These are phyloP conservation scores for Aspergillus hiratsukae DNA, from an alignment of 2,329 filamentous ascomycete species.

Conservation along the genomic window DNA sequence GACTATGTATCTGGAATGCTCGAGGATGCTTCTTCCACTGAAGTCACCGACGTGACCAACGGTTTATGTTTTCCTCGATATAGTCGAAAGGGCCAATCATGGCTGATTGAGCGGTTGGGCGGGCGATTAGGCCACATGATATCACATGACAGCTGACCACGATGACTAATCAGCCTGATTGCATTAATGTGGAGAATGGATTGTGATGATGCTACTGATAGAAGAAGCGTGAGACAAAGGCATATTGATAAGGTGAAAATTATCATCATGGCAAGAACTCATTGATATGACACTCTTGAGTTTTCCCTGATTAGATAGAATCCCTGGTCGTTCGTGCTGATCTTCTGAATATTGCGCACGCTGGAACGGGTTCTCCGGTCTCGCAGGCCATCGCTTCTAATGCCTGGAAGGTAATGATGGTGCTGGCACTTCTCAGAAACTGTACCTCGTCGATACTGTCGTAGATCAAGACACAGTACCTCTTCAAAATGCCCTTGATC, in stretches of 20 bases:
- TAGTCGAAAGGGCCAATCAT: background rate
- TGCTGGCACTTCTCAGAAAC: background rate
- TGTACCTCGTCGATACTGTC: background rate
- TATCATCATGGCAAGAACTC: background rate
- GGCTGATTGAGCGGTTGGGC: background rate
- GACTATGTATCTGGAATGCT: too few species aligned
- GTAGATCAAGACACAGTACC: background rate
- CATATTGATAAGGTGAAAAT: background rate
- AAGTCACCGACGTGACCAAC: background rate
- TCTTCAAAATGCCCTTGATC: slow-evolving; percentile 46
- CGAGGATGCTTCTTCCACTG: background rate
- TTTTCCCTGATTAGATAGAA: background rate
- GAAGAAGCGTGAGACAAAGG: background rate
- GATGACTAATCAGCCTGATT: background rate
- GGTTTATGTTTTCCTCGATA: background rate
- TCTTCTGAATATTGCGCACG: background rate
- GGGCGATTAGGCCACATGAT: background rate
- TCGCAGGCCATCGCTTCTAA: background rate
- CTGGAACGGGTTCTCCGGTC: background rate
- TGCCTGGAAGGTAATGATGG: background rate
- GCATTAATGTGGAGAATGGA: background rate
- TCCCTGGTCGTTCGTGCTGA: background rate
- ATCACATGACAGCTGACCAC: background rate
- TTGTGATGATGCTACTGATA: background rate
- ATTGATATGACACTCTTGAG: background rate